These are phyloP conservation scores for Pyrenula massariospora DNA, from an alignment of 495 filamentous ascomycete species.

Conservation along the genomic window DNA sequence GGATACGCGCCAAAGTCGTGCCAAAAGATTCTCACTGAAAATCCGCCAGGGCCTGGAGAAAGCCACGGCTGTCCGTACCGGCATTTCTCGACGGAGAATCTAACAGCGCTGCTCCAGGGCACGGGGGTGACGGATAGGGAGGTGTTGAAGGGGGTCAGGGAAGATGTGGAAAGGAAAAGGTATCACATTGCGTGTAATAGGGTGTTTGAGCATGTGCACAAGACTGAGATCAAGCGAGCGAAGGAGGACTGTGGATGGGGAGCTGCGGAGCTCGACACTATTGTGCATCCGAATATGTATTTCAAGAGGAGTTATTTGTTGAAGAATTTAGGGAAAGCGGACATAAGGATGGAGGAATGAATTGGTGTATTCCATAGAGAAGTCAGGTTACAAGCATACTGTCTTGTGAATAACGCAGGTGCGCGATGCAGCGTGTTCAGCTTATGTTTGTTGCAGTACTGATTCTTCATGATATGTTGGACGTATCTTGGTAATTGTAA, in stretches of 20 bases:
- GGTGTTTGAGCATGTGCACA: slow-evolving; percentile 84
- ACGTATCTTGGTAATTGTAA: no score
- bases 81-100: slow-evolving; percentile 80
- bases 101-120: slow-evolving; percentile 57
- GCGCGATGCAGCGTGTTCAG: no score
- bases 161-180: slow-evolving; percentile 78
- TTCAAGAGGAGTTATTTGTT: slow-evolving; percentile 87
- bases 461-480: no score
- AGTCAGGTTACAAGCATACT: no score
- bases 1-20: slow-evolving; percentile 88
- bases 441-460: no score
- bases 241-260: slow-evolving; percentile 73
- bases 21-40: slow-evolving; percentile 85
- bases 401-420: no score
- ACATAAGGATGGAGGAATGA: slow-evolving; percentile 3
- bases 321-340: slow-evolving; percentile 43
- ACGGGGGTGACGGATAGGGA: slow-evolving; percentile 69
- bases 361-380: no score
- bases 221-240: slow-evolving; percentile 75
- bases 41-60: slow-evolving; percentile 72
- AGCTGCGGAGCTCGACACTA: slow-evolving; percentile 77
- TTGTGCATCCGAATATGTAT: slow-evolving; percentile 96
- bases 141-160: slow-evolving; percentile 66
- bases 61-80: slow-evolving; percentile 92
- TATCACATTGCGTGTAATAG: slow-evolving; percentile 96